Conservation (phyloP, 1,139 yeast genomes). For the Yamadazyma songkhlaensis region DNA sequence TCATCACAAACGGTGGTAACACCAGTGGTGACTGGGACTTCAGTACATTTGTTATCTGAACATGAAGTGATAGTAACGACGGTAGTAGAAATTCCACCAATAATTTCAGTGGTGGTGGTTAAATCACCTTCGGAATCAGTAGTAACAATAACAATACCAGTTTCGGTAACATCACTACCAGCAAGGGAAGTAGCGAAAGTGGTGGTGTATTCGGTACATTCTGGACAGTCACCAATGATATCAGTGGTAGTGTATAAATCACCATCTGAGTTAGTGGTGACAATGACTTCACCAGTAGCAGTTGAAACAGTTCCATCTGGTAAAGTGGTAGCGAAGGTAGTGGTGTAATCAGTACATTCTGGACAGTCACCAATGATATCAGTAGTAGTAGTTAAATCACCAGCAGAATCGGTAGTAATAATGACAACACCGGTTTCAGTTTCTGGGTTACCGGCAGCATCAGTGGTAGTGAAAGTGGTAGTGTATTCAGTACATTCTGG, state of each 20-base stretch:
- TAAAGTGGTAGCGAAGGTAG: slow-evolving; percentile 6
- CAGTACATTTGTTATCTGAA: slow-evolving; percentile 30
- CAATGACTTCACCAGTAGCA: slow-evolving; percentile 8
- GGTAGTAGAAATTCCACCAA: slow-evolving; percentile 17
- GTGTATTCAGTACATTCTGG: slow-evolving; percentile 8
- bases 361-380: slow-evolving; percentile 5
- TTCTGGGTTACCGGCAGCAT: slow-evolving; percentile 15
- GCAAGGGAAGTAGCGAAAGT: slow-evolving; percentile 7
- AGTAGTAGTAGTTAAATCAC: slow-evolving; percentile 8
- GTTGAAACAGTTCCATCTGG: slow-evolving; percentile 13
- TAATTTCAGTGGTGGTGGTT: slow-evolving; percentile 7
- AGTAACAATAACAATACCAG: slow-evolving; percentile 12
- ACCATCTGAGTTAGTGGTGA: slow-evolving; percentile 11
- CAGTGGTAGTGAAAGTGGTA: slow-evolving; percentile 14
- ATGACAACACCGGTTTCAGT: slow-evolving; percentile 15
- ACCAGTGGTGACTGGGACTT: slow-evolving; percentile 22
- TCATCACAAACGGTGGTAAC: slow-evolving; percentile 21
- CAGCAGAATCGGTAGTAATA: slow-evolving; percentile 12
- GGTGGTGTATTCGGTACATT: slow-evolving; percentile 12
- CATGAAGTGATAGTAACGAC: slow-evolving; percentile 48
- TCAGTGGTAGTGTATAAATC: slow-evolving; percentile 9
- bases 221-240: slow-evolving; percentile 9
- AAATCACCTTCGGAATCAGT: slow-evolving; percentile 12
- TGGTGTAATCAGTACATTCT: slow-evolving; percentile 5
- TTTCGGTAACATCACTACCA: slow-evolving; percentile 10